Base-by-base conservation (phyloP, 106 monocot genomes). In the Dendrobium nobile region DNA sequence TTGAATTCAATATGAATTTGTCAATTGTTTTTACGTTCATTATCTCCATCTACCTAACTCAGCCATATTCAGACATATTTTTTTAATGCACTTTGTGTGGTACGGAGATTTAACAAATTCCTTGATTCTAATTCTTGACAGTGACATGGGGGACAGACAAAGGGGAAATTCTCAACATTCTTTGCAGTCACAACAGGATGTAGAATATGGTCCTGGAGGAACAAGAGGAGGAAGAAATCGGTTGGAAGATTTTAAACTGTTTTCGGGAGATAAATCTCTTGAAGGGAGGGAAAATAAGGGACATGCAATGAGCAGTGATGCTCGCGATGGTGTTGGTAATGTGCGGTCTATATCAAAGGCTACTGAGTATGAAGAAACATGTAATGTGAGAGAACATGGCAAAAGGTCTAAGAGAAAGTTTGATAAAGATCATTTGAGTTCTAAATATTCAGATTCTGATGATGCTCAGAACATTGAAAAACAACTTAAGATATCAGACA, bases 131-230 rank as follows among this genome's bases (percentile, higher is more conserved):
- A 80, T 80, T 77, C 9, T 77, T 84, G 37, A 75, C 92, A 93
- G 92, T 81, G 72, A 81, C 10, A 44, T 43, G 47, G 83, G 74
- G 72, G 88, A 87, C 41, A 85, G 73, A 40, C 70, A 47, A 19
- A 72, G 9, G 47, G 37, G 37, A 70, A 37, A 33, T 2, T 47
- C 27, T 13, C 70, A 7, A 13, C 81, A 84, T 27, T 40, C 72
- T 43, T 90, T 85, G 72, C 75, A 79, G 24, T 85, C 77, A 70
- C 74, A 79, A 24, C 85, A 86, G 73, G 90, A 84, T 65, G 28
- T 67, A 24, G 86, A 88, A 77, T 81, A 88, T 88, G 87, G 79
- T 67, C 83, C 87, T 54, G 85, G 78, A 81, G 90, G 44, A 68
- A 73, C 79, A 37, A 44, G 7, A 33, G 79, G 40, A 79, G 86